Base-by-base conservation (phyloP, 306 rosid species). In the Styphnolobium japonicum region DNA sequence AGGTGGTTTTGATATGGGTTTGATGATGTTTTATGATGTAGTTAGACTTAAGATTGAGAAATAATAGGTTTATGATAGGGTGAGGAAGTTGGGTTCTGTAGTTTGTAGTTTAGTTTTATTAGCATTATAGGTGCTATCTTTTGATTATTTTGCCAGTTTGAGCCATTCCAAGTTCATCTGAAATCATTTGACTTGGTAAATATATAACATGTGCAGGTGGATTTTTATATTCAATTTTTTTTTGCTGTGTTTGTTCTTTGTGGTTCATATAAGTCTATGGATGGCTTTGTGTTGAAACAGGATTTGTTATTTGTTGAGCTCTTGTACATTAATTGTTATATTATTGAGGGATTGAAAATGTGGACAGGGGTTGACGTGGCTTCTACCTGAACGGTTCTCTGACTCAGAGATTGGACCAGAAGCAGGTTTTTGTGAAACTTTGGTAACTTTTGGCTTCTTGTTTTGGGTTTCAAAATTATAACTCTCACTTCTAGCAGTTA, bases 381-480 rank as follows among this genome's bases (percentile, higher is more conserved):
- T 90, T 85, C 86, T 90, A 63, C 94, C 93, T 1, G 94, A 92
- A 84, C 84, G 92, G 14, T 92, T 92, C 88, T 90, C 94, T 36
- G 83, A 85, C 57, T 92, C 97, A 67, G 97, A 92, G 85, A 92
- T 92, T 75, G 97, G 86, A 64, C 97, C 97, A 85, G 97, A 90
- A 92, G 94, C 94, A 92, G 94, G 97, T 92, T 88, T 88, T 92
- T 87, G 89, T 90, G 92, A 92, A 89, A 81, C 74, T 88, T 92
- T 88, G 97, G 91, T 92, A 90, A 89, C 92, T 74, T 83, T 84
- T 88, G 84, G 82, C 86, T 79, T 31, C 91, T 86, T 87, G 82
- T 84, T 73, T 68, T 56, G 71, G 77, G 82, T 70, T 79, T 69
- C 78, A 7, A 56, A 57, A 68, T 53, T 78, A 21, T 12, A 16